Evolutionary conservation across 192 early-diverging fungal species (phyloP).

Genomic region (Mortierella alpina): DNA sequence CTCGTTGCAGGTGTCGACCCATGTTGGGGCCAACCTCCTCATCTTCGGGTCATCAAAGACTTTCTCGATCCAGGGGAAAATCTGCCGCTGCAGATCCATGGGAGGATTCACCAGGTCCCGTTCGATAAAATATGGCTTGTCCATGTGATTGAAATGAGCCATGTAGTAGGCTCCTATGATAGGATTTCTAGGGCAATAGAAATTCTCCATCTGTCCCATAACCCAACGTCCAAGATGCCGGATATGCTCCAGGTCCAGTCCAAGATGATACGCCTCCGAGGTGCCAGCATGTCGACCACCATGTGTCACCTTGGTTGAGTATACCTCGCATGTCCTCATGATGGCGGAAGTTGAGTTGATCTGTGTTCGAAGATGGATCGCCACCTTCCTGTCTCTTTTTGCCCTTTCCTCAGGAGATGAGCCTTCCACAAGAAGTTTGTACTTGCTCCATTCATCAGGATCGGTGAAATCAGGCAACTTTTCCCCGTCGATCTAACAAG

Average conservation of each 20-base stretch:
- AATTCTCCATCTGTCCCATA: conserved; percentile 4
- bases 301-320: conserved; percentile 7
- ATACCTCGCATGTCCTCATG: conserved; percentile 5
- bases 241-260: neutral
- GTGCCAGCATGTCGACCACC: conserved; percentile 7
- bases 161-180: conserved; percentile 10
- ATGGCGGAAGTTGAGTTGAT: conserved; percentile 9
- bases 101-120: conserved; percentile 4
- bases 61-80: conserved; percentile 8
- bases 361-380: conserved; percentile 4
- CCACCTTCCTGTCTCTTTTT: neutral
- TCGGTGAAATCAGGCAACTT: neutral
- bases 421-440: neutral
- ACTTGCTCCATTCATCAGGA: conserved; percentile 3
- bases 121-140: conserved; percentile 8
- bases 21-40: neutral
- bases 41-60: neutral
- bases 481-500: neutral
- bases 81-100: neutral
- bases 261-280: conserved; percentile 5
- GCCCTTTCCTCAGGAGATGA: conserved; percentile 2
- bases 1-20: conserved; percentile 1
- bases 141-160: conserved; percentile 2
- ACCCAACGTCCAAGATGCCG: conserved; percentile 2
- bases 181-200: conserved; percentile 4